Base-by-base conservation (phyloP, 768 basidiomycete species). In the Mycena leptocephala region DNA sequence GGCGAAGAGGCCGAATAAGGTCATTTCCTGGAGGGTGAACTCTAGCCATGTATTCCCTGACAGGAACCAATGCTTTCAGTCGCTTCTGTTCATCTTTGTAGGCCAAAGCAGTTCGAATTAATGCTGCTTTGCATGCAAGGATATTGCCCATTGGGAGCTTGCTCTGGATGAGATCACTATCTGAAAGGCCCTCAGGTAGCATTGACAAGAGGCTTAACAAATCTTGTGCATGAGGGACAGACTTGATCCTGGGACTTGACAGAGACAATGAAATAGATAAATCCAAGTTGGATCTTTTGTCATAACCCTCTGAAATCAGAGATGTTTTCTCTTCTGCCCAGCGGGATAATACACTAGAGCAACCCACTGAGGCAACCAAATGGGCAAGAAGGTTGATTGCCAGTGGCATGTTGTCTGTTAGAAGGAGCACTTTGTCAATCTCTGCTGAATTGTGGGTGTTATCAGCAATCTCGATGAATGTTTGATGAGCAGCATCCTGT, bases 391-490 rank as follows among this genome's bases (percentile, higher is more conserved):
- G 46, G 18, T n/a, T 18, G n/a, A n/a, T n/a, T n/a, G n/a, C n/a
- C n/a, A n/a, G n/a, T n/a, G n/a, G n/a, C n/a, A n/a, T n/a, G n/a
- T 48, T 48, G 18, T 48, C 46, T 48, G 46, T n/a, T 16, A 48
- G 46, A 8, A 6, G 18, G 6, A 48, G 46, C 5, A 48, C 46
- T 48, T 20, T 16, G 22, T 48, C 22, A n/a, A 48, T 20, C 18
- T 48, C 46, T 48, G 7, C 46, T 48, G 22, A 9, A 6, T 18
- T 16, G 18, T 48, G 46, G 22, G 5, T 5, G 20, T 58, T n/a
- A 39, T 65, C 61, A 11, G 51, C 62, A 51, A 72, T 72, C n/a
- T 72, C 70, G 28, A 62, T 32, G 33, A 72, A 71, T 16, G 30
- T 59, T 46, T 71, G 18, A 20, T 37, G 56, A 26, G 70, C 70